These are phyloP conservation scores for Thecaphora thlaspeos DNA, from an alignment of 1,284 basidiomycete genomes.

Conservation along the genomic window DNA sequence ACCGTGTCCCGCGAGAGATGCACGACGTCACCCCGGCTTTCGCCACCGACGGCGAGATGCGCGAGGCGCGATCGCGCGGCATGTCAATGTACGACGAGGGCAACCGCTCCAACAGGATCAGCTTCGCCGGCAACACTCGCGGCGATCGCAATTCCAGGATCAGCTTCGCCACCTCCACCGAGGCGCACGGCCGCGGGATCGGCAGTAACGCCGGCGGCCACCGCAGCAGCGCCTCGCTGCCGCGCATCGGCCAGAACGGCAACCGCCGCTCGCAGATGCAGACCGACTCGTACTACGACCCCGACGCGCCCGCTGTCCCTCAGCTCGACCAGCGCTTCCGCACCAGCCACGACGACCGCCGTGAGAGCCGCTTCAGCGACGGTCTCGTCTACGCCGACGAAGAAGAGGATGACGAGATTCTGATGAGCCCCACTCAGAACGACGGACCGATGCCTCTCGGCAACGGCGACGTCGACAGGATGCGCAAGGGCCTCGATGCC, in stretches of 20 bases:
- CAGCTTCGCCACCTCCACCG: slow-evolving; percentile 43
- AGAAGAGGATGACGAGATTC: slow-evolving; percentile 35
- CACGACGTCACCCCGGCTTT: slow-evolving; percentile 32
- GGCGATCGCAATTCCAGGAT: slow-evolving; percentile 47
- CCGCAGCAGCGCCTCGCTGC: slow-evolving; percentile 18
- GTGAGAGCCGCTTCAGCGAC: slow-evolving; percentile 21
- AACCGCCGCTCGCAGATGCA: slow-evolving; percentile 25
- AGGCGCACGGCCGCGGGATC: slow-evolving; percentile 21
- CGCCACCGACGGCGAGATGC: slow-evolving; percentile 40
- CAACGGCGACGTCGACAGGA: slow-evolving; percentile 30
- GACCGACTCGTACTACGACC: slow-evolving; percentile 44
- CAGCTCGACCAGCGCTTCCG: slow-evolving; percentile 27
- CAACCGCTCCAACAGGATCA: slow-evolving; percentile 39
- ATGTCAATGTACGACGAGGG: slow-evolving; percentile 37
- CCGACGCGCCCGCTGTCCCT: slow-evolving; percentile 39
- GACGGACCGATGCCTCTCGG: slow-evolving; percentile 33
- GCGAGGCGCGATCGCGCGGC: slow-evolving; percentile 34
- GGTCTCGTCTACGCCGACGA: slow-evolving; percentile 32
- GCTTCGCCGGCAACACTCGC: slow-evolving; percentile 40
- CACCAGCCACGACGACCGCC: slow-evolving; percentile 23
- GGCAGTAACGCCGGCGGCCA: slow-evolving; percentile 3
- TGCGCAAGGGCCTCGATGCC: slow-evolving; percentile 37
- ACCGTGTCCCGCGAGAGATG: slow-evolving; percentile 37
- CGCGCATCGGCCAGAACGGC: slow-evolving; percentile 27
- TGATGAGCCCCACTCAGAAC: slow-evolving; percentile 50